A percentile compares a stretch with the other conserved stretches of the same genome.
Conservation (phyloP, 805 yeast genomes). For the Metschnikowia aberdeeniae region DNA sequence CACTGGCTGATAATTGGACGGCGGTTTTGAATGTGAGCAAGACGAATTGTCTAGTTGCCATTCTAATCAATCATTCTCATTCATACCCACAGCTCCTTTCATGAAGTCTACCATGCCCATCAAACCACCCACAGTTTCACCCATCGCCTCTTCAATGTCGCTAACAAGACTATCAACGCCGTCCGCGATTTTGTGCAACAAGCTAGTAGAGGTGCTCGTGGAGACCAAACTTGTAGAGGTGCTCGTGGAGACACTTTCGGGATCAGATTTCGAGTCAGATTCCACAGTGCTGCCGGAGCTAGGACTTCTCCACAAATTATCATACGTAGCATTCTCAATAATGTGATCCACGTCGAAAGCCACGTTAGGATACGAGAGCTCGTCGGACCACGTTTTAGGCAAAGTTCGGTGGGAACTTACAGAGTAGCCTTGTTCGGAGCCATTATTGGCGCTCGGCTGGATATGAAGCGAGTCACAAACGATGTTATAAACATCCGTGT, state of each 20-base stretch:
- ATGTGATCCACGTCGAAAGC: constrained; percentile 42
- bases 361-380: constrained; percentile 46
- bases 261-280: not conserved
- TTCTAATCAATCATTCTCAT: not conserved
- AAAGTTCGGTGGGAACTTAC: constrained; percentile 28
- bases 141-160: constrained; percentile 17
- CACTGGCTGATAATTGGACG: too few species aligned
- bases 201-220: not conserved
- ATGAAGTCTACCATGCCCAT: constrained; percentile 12
- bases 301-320: constrained; percentile 30
- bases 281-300: not conserved
- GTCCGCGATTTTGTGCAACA: not conserved
- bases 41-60: too few species aligned
- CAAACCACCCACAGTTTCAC: constrained; percentile 14
- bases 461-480: constrained; percentile 59
- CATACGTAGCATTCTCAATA: constrained; percentile 51
- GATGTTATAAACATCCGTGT: constrained; percentile 69
- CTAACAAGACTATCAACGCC: constrained; percentile 16
- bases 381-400: constrained; percentile 46
- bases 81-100: constrained; percentile 9
- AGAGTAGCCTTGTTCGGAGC: constrained; percentile 28
- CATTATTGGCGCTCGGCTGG: constrained; percentile 57
- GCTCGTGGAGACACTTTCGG: not conserved
- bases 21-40: too few species aligned
- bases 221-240: not conserved